Base-by-base conservation (phyloP, 2,329 filamentous ascomycete genomes). In the Scedosporium minutisporum region DNA sequence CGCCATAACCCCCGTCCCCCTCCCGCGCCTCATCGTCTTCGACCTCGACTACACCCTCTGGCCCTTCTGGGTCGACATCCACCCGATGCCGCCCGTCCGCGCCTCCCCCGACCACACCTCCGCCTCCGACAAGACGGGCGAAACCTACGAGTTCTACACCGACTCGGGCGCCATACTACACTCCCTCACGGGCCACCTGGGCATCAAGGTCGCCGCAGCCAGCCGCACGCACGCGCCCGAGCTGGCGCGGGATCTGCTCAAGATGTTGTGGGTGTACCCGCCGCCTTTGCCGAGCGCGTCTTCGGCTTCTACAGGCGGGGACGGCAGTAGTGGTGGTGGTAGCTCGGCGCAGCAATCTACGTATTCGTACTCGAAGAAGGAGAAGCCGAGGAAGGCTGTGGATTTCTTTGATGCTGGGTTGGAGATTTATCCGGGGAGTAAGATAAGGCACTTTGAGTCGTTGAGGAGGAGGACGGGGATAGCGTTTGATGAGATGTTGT, bases 21-120 rank as follows among this genome's bases (percentile, higher is more conserved):
- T 96, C 1, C 93, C 93, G 0, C 86, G 87, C 65, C 82, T 96
- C 67, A 83, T 97, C 69, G 90, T 95, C 66, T 97, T 97, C 77
- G 95, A 97, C 74, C 85, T 97, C 65, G 93, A 97, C 80, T 97
- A 97, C 80, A 97, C 95, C 0, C 82, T 97, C n/a, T 97, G 93
- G 95, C 92, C 93, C 4, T 97, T 97, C 77, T 97, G 93, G 93
- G 88, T 96, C 1, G 95, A 97, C 78, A 96, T 92, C 3, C 93
- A 97, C 75, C 89, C 95, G 68, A 85, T 86, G 25, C 83, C 86
- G 6, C 93, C 92, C 0, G 76, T 96, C 18, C 82, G 82, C 67
- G 69, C 79, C 6, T 76, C 79, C 62, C 63, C 77, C 0, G 65
- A 71, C 6, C 74, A 74, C 76, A 77, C 71, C 64, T 74, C 74